Evolutionary conservation across 129 eudicot species (phyloP).

Genomic region (Centrapalus pauciflorus): DNA sequence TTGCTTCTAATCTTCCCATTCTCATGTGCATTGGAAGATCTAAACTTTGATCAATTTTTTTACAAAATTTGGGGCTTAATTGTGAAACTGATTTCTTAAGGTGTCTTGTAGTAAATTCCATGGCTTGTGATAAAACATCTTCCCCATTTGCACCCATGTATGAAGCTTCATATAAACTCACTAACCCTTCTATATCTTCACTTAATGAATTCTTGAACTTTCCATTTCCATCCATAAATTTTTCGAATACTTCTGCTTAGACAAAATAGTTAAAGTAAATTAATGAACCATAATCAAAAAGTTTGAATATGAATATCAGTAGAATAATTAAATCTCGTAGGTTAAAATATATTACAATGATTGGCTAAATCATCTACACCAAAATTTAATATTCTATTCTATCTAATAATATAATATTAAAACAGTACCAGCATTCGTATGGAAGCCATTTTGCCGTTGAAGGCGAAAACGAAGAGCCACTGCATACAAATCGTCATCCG

Average conservation of each 20-base stretch:
- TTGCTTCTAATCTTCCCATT: slow-evolving; percentile 50
- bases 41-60: slow-evolving; percentile 21
- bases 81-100: slow-evolving; percentile 15
- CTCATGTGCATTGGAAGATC: slow-evolving; percentile 52
- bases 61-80: slow-evolving; percentile 16
- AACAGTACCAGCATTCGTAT: slow-evolving; percentile 34
- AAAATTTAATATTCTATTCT: too few relatives aligned
- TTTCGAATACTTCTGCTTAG: slow-evolving; percentile 28
- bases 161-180: slow-evolving; percentile 72
- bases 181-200: slow-evolving; percentile 36
- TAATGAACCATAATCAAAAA: too few relatives aligned
- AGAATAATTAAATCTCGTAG: too few relatives aligned
- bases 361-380: too few relatives aligned
- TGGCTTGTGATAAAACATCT: slow-evolving; percentile 33
- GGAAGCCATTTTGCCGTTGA: slow-evolving; percentile 42
- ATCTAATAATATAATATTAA: too few relatives aligned
- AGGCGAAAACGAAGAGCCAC: slow-evolving; percentile 45
- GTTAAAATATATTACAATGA: too few relatives aligned
- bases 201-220: slow-evolving; percentile 25
- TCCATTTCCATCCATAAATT: slow-evolving; percentile 37
- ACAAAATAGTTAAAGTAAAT: too few relatives aligned
- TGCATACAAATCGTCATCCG: slow-evolving; percentile 30
- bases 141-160: slow-evolving; percentile 38
- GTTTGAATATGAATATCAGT: too few relatives aligned
- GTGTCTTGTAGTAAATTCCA: slow-evolving; percentile 25